Evolutionary conservation across 179 eudicot genomes (phyloP), one percentile per base, ranked within the genome.

Genomic region (Spergularia azorica): DNA sequence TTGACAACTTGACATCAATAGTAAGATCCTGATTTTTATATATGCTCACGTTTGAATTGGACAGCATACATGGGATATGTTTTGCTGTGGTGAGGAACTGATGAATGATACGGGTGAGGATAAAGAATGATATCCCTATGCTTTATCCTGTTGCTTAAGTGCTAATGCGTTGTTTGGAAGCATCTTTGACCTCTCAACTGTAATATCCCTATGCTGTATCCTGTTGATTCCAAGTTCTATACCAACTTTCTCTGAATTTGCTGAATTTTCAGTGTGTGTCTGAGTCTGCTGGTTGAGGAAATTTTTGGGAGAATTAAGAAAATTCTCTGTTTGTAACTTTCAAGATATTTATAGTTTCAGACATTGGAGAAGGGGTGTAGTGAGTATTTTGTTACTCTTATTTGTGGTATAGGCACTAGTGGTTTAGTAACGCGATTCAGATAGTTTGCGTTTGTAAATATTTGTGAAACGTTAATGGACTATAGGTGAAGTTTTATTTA

Each of bases 331-430:
- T 16, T 48, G 26, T 16, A 32, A 32, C 36, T 32, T 32, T 32
- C 36, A 32, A 32, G 36, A 32, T 32, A 32, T 32, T 2, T 32
- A 32, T 32, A 32, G 36, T 32, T 32, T 32, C 36, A 32, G 36
- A 32, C 3, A 18, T 36, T 39, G 18, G 17, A 63, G 17, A 12
- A 3, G 67, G n/a, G 14, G 16, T 66, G 54, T 66, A 15, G 70
- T n/a, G 70, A 41, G 71, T 67, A n/a, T 67, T 46, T 36, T n/a
- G 51, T 43, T 20, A 67, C 71, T 7, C 55, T 66, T 43, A 17
- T 12, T 5, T 14, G 67, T 32, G 48, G 48, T 63, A 36, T 16
- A 32, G 36, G 0, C 36, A 32, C 36, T 32, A 32, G 36, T 32
- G 36, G 36, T 32, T 32, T 21, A 21, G 21, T 21, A 21, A 21